These are phyloP conservation scores for Penicillium cosmopolitanum DNA, from an alignment of 495 filamentous ascomycete genomes.

Conservation along the genomic window DNA sequence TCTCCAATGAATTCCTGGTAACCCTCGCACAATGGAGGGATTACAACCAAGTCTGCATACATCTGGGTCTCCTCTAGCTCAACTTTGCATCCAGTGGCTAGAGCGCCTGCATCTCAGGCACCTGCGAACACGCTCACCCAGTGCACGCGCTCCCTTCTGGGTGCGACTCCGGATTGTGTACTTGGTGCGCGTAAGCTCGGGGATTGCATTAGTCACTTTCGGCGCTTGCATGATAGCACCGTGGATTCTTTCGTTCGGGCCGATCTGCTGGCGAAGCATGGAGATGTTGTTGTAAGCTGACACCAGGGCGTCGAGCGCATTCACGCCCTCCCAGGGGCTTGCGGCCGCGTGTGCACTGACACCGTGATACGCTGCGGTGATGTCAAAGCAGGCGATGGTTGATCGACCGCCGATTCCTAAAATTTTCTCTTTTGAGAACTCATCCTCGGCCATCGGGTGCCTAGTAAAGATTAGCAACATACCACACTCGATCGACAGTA, in stretches of 20 bases:
- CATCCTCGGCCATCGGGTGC: conserved; percentile 32
- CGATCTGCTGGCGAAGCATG: conserved; percentile 65
- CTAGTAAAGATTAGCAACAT: conserved; percentile 17
- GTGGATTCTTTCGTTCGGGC: conserved; percentile 62
- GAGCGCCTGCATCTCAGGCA: conserved; percentile 64
- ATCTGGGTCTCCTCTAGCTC: conserved; percentile 57
- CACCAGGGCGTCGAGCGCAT: conserved; percentile 67
- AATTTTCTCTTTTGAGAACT: conserved; percentile 27
- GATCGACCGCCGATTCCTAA: conserved; percentile 39
- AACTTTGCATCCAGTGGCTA: conserved; percentile 61
- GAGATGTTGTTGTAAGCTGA: conserved; percentile 64
- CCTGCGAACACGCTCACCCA: conserved; percentile 56
- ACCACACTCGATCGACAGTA: background rate
- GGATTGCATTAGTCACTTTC: conserved; percentile 64
- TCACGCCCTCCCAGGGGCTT: conserved; percentile 66
- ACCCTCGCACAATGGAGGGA: conserved; percentile 47
- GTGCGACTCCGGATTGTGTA: conserved; percentile 56
- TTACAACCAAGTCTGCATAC: conserved; percentile 58
- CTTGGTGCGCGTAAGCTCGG: conserved; percentile 55
- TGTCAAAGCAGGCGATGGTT: conserved; percentile 44
- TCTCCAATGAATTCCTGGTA: conserved; percentile 56
- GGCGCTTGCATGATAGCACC: conserved; percentile 63
- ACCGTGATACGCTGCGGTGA: conserved; percentile 38
- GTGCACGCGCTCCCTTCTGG: conserved; percentile 43
- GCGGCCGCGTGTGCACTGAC: conserved; percentile 58